phyloP scores from a whole-genome alignment of 139 green algal genomes.

The Picochlorum sp. region DNA sequence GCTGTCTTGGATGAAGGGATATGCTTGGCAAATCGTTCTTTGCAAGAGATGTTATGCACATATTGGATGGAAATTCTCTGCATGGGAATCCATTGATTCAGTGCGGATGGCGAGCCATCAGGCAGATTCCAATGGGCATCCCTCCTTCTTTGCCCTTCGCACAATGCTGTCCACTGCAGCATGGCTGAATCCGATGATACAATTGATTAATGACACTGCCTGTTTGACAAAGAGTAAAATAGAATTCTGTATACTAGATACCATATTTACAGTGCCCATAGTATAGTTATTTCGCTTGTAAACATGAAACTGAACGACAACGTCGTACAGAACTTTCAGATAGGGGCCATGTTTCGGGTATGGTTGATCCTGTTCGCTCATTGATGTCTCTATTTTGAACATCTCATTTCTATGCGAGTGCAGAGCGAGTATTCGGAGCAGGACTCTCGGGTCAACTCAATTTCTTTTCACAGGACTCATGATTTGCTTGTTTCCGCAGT shows the following conservation, averaged over 20 bases:
- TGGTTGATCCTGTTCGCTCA: slow-evolving; percentile 8
- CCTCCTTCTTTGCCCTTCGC: background rate
- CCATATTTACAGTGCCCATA: background rate
- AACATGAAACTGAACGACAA: slow-evolving; percentile 19
- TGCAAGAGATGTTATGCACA: slow-evolving; percentile 1
- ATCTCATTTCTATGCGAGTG: background rate
- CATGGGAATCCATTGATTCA: too few species aligned
- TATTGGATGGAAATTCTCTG: slow-evolving; percentile 12
- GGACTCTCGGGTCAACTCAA: slow-evolving; percentile 61
- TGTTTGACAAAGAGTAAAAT: too few species aligned
- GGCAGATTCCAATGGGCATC: background rate
- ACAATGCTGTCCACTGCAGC: background rate
- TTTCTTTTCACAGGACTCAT: slow-evolving; percentile 78
- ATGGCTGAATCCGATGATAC: background rate
- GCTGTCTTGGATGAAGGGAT: slow-evolving; percentile 5
- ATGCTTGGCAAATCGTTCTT: slow-evolving; percentile 8
- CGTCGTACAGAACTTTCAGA: slow-evolving; percentile 27
- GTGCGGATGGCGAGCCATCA: too few species aligned
- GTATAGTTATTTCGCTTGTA: background rate
- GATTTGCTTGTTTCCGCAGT: slow-evolving; percentile 74
- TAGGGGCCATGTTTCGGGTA: slow-evolving; percentile 51
- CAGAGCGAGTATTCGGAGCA: slow-evolving; percentile 24
- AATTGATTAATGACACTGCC: too few species aligned
- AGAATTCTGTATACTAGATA: too few species aligned
- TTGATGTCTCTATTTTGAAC: background rate